These are phyloP conservation scores for Salvia hispanica DNA, from an alignment of 257 asterid species.

Conservation along the genomic window DNA sequence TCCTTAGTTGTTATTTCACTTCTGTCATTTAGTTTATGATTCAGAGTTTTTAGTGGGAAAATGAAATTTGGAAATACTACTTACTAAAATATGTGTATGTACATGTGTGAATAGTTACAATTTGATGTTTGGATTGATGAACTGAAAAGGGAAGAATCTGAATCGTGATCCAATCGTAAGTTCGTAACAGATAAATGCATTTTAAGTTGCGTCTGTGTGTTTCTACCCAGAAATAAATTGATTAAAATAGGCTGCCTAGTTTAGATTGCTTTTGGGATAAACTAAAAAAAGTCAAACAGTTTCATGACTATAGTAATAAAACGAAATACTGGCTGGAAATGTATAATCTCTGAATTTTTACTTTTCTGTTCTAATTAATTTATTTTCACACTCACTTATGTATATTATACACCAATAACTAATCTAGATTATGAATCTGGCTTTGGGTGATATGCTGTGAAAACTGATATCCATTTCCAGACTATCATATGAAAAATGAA, in stretches of 20 bases:
- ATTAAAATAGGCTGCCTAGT: too few relatives aligned
- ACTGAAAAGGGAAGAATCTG: neutral
- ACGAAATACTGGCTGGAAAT: slow-evolving; percentile 2
- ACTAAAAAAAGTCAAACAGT: neutral
- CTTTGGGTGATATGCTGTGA: slow-evolving; percentile 7
- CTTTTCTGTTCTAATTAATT: neutral
- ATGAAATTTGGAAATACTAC: neutral
- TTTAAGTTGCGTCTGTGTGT: too few relatives aligned
- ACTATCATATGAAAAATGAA: neutral
- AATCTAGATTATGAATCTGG: neutral
- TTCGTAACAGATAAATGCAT: neutral
- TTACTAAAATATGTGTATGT: neutral
- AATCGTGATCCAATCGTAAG: neutral
- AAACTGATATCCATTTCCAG: neutral
- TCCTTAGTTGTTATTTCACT: neutral
- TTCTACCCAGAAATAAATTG: too few relatives aligned
- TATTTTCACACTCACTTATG: neutral
- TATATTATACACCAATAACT: too few relatives aligned
- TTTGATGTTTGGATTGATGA: neutral
- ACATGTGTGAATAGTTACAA: neutral
- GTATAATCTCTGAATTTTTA: neutral
- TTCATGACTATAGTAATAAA: neutral
- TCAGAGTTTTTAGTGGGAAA: neutral
- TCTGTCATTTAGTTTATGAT: neutral
- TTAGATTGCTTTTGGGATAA: neutral